Conservation (phyloP, 257 asterid genomes). For the Solanum tacnaense region DNA sequence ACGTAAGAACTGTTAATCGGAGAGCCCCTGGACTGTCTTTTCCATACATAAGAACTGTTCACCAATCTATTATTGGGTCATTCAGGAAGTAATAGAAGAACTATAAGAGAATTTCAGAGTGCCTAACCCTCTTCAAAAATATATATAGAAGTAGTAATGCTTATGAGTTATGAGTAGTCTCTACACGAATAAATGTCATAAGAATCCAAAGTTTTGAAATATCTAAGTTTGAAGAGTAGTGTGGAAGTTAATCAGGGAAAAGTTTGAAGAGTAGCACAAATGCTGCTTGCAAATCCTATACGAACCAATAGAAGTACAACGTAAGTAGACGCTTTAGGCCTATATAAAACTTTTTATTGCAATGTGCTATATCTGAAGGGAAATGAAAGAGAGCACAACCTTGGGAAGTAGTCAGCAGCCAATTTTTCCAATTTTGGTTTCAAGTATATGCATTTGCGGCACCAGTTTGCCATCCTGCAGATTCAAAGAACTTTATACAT, state of each 20-base stretch:
- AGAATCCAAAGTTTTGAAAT: not conserved
- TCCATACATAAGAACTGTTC: not conserved
- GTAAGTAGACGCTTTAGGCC: not conserved
- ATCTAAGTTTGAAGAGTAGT: not conserved
- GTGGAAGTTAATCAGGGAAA: not conserved
- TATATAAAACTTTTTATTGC: not conserved
- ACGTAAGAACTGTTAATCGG: not conserved
- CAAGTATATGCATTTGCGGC: conserved; percentile 91
- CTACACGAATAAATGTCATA: not conserved
- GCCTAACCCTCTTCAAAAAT: too few relatives aligned
- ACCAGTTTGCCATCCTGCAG: conserved; percentile 93
- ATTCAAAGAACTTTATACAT: not conserved
- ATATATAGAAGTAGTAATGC: not conserved
- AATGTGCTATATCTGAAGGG: not conserved
- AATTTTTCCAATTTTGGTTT: conserved; percentile 86
- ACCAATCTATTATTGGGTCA: not conserved
- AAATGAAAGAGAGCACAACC: conserved; percentile 28
- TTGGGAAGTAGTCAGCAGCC: conserved; percentile 83
- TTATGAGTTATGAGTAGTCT: not conserved
- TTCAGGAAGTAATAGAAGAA: not conserved
- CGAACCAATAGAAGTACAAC: not conserved
- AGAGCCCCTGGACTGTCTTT: not conserved
- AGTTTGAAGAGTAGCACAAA: not conserved
- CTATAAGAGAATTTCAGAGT: not conserved
- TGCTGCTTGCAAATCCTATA: not conserved